Conservation (phyloP, 2,329 filamentous ascomycete genomes). For the Sporothrix curviconia region DNA sequence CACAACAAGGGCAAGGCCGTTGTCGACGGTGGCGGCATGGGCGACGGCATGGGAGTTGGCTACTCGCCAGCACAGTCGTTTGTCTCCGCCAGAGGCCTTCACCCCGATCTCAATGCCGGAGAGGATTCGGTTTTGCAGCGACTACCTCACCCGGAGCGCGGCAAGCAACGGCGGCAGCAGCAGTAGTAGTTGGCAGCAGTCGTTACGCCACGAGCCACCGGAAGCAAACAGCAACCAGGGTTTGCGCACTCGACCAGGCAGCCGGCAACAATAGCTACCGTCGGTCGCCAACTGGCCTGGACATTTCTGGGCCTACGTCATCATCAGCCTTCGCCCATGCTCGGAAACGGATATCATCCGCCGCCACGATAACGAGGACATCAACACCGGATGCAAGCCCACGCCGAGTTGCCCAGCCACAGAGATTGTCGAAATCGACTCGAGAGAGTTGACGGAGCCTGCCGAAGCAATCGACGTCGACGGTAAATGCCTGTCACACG, state of each 20-base stretch:
- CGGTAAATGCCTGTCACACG: neutral
- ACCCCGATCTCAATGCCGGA: neutral
- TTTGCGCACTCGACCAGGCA: too few relatives aligned
- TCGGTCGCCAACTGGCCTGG: neutral
- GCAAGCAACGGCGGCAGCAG: conserved; percentile 11
- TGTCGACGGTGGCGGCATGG: conserved; percentile 19
- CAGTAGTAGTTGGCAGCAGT: neutral
- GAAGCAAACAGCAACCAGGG: conserved; percentile 16
- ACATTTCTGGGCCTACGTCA: neutral
- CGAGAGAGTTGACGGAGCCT: conserved; percentile 33
- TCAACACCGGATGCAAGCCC: conserved; percentile 24
- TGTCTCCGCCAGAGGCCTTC: neutral
- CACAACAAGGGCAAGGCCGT: conserved; percentile 35
- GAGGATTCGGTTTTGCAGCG: conserved; percentile 8
- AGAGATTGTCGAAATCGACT: conserved; percentile 49
- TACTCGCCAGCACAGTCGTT: conserved; percentile 3
- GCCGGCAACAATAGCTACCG: conserved; percentile 10
- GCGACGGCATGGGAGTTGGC: neutral
- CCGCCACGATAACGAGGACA: conserved; percentile 41
- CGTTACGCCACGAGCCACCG: conserved; percentile 2
- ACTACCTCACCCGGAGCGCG: conserved; percentile 8
- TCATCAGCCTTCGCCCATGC: conserved; percentile 3
- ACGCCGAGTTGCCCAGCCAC: conserved; percentile 41
- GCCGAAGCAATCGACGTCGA: neutral
- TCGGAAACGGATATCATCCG: conserved; percentile 27